Conservation (phyloP, 2,329 filamentous ascomycete genomes). For the Colletotrichum sp. region DNA sequence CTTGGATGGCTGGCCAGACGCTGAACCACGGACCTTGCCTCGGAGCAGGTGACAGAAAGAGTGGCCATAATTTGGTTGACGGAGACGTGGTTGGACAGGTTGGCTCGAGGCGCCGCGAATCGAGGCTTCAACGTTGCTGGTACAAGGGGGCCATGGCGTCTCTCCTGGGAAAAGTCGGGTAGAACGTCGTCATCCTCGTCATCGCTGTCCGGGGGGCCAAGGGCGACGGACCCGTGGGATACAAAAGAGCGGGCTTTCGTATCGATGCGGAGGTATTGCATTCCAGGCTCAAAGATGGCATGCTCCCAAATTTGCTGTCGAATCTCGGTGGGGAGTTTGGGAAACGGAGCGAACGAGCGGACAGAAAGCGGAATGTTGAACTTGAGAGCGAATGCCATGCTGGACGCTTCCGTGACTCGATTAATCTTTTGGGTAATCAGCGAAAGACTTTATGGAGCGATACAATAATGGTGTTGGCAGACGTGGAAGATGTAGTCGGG, state of each 20-base stretch:
- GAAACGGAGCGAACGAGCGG: slow-evolving; percentile 35
- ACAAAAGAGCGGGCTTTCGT: neutral
- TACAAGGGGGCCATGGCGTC: slow-evolving; percentile 14
- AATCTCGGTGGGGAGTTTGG: slow-evolving; percentile 37
- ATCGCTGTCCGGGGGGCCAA: neutral
- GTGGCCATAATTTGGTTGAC: slow-evolving; percentile 25
- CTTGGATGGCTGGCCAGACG: slow-evolving; percentile 7
- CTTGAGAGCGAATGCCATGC: slow-evolving; percentile 24
- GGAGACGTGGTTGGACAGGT: slow-evolving; percentile 36
- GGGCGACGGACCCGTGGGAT: neutral
- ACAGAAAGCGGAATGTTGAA: slow-evolving; percentile 36
- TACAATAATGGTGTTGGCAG: neutral
- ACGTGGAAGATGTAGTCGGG: neutral
- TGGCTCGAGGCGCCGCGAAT: slow-evolving; percentile 31
- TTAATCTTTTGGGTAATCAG: neutral
- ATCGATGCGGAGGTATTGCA: slow-evolving; percentile 35
- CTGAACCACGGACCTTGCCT: neutral
- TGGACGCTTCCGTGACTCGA: neutral
- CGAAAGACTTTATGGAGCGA: neutral
- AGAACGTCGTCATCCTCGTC: slow-evolving; percentile 23
- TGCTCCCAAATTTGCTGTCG: slow-evolving; percentile 39
- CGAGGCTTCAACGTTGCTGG: slow-evolving; percentile 27
- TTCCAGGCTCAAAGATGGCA: slow-evolving; percentile 34
- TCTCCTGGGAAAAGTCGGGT: slow-evolving; percentile 28
- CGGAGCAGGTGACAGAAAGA: slow-evolving; percentile 13